Base-by-base conservation (phyloP, 108 stramenopile genomes). In the Nitzschia sp. region DNA sequence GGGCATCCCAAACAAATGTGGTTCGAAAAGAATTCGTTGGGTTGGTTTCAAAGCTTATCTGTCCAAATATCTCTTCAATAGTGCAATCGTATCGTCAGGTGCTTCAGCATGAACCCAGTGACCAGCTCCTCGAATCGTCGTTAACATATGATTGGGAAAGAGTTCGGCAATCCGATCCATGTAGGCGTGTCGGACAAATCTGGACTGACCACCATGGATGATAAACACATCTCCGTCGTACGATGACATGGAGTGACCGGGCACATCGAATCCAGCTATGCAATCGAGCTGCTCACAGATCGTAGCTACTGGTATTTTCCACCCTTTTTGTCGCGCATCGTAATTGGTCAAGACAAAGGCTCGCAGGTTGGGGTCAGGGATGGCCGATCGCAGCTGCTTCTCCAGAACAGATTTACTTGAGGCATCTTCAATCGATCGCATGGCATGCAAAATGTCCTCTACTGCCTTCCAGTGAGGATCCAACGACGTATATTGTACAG, bases 61-160 rank as follows among this genome's bases (percentile, higher is more conserved):
- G 80, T 95, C 87, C 58, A 95, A 68, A 74, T 85, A 95, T 72
- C 81, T 74, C 59, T 90, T 89, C 38, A 95, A 51, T 28, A 95
- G 70, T 9, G 90, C 85, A 36, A 84, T 74, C 27, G 83, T 82
- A 71, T 88, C 89, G 66, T 95, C 89, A 2, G 93, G 90, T 35
- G 88, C 87, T 71, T 98, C 98, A 3, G 96, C 94, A 75, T 98
- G 98, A 11, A 97, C 83, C 95, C 96, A 96, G 76, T 98, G 98
- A 35, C 96, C 98, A 6, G 88, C 92, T 28, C 92, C 91, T 35
- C 87, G 78, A 48, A 98, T 83, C 1, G 96, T 95, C 42, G 88
- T 94, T 23, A 97, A 62, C 87, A 92, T 88, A 57, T 95, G 92
- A 67, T 89, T 85, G 18, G 98, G 98, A 82, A 98, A 98, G 46